Percentiles rank a stretch among this genome's conserved stretches.
These are phyloP conservation scores for Botrytis aclada DNA, from an alignment of 2,329 filamentous ascomycete genomes.

Conservation along the genomic window DNA sequence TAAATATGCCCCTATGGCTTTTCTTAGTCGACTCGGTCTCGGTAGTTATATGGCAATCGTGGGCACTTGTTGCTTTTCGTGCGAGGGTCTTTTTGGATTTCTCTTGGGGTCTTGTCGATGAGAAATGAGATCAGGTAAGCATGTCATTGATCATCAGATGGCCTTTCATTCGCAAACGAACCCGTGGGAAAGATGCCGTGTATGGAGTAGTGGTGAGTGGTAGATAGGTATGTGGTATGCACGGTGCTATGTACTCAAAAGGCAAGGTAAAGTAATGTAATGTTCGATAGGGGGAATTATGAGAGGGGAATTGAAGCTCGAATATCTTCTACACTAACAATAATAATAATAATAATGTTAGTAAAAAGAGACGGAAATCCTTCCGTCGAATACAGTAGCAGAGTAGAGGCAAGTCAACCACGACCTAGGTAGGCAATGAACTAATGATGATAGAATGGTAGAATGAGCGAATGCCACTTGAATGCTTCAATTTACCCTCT, in stretches of 20 bases:
- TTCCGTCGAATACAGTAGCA: neutral
- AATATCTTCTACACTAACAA: neutral
- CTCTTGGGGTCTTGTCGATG: neutral
- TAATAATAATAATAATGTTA: neutral
- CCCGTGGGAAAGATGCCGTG: neutral
- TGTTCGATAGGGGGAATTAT: neutral
- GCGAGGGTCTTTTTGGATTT: neutral
- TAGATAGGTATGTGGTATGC: neutral
- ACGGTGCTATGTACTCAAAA: no score
- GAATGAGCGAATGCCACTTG: no score
- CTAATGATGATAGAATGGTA: neutral
- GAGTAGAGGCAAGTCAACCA: neutral
- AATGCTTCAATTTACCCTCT: no score
- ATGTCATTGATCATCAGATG: slow-evolving; percentile 8
- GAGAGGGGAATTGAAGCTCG: neutral
- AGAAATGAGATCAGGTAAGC: neutral
- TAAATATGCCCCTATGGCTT: no score
- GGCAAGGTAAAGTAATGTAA: neutral
- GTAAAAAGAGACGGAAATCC: neutral
- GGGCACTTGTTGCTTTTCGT: neutral
- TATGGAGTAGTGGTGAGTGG: neutral
- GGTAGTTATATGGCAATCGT: slow-evolving; percentile 2
- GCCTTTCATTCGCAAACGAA: slow-evolving; percentile 1
- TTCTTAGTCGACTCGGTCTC: neutral
- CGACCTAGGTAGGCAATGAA: neutral